Base-by-base conservation (phyloP, 345 rosid genomes). In the Carallia pectinifolia region DNA sequence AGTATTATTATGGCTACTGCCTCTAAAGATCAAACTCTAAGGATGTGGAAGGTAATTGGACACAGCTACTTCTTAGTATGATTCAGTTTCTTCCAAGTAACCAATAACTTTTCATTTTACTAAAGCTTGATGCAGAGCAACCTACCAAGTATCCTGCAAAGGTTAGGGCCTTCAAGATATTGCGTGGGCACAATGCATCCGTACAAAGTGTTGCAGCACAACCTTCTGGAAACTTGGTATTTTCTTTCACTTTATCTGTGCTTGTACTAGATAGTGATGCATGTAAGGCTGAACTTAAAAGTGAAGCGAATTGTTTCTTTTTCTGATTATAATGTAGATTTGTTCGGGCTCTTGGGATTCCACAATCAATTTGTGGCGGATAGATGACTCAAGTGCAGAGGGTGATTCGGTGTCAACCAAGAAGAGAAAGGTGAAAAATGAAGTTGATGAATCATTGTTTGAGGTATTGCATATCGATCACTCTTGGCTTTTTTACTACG, bases 271-370 rank as follows among this genome's bases (percentile, higher is more conserved):
- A 17, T 27, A 7, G 9, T 38, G 29, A 38, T 1, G 40, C 36
- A 47, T 53, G n/a, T 36, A 48, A 53, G 47, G 30, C 6, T 62
- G 29, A 40, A 40, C 58, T 37, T 73, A 52, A n/a, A 19, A 61
- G 17, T 67, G 50, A 47, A 58, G 30, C 30, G 65, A 31, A 17
- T 55, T 62, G 39, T 62, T 71, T 71, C 58, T 31, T 31, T 76
- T 58, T 58, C 62, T 63, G 61, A 48, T 38, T 53, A 56, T 17
- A 18, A 63, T 36, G 40, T 77, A 94, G 98, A 61, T 94, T 73
- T 90, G 97, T 82, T 92, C 98, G 7, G 89, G 99, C 77, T 92
- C 99, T 34, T 92, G 98, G 97, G 99, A 96, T 85, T 88, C 86
- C 72, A 85, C 87, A 0, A 85, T 96, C 72, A 89, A 90, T 72